Base-by-base conservation (phyloP, 495 filamentous ascomycete genomes). In the Penicillium cataractarum region DNA sequence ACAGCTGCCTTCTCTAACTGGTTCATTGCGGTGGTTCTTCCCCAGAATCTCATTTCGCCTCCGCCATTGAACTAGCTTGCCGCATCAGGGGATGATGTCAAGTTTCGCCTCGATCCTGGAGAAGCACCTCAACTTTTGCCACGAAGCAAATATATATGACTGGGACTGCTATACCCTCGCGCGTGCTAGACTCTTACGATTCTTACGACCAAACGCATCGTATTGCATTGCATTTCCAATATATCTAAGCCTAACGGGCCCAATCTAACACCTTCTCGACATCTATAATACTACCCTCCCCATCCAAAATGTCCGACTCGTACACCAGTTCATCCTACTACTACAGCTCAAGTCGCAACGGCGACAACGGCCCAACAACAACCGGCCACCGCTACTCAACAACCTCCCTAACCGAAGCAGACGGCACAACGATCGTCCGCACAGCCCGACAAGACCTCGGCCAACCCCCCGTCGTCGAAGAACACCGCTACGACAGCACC, bases 391-490 rank as follows among this genome's bases (percentile, higher is more conserved):
- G 75, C 4, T 77, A 77, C 62, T 63, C 69, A n/a, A 76, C 74
- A 7, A 61, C 64, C 46, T 74, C 75, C 1, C 65, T 74, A 40
- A 80, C 75, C 40, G 66, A 74, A 12, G 61, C 64, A 2, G 69
- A 78, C 29, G 78, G 78, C 32, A 71, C 65, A n/a, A 80, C 75
- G 2, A 62, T 70, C 60, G 73, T 79, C 7, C 75, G 75, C 53
- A 76, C 75, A 12, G 74, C 73, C 12, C 65, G 69, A 9, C 75
- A 80, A 58, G 76, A 77, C 24, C 65, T 80, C 1, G 78, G 78
- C 33, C 57, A 76, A 40, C 73, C 75, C 2, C 56, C 71, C 22
- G 46, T 74, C 21, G 50, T 77, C 32, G 75, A 79, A 55, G 75
- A 80, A 46, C 71, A 70, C 0, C 71, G 65, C 17, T 80, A 74